Evolutionary conservation across 148 eudicot genomes (phyloP).

Genomic region (Vaccinium corymbosum): DNA sequence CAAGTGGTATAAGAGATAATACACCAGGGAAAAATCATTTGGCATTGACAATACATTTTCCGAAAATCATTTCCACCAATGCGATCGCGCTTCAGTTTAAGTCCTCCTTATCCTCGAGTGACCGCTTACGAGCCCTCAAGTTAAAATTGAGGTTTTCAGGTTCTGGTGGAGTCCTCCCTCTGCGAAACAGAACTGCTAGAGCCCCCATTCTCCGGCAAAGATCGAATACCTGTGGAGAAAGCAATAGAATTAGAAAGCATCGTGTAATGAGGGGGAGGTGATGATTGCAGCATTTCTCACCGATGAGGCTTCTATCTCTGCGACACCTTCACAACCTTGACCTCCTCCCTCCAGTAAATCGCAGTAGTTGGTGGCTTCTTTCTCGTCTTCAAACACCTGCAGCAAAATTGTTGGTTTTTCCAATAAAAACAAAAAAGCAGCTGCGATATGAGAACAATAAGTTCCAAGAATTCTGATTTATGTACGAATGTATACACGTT

Average conservation of each 20-base stretch:
- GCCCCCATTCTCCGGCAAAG: constrained; percentile 75
- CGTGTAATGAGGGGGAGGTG: background rate
- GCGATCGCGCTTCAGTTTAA: background rate
- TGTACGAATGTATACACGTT: background rate
- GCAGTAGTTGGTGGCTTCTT: constrained; percentile 84
- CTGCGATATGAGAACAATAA: background rate
- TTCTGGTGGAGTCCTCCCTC: constrained; percentile 52
- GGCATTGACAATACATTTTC: background rate
- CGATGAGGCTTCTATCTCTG: constrained; percentile 92
- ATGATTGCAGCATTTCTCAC: constrained; percentile 39
- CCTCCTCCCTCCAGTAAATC: constrained; percentile 85
- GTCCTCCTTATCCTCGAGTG: constrained; percentile 80
- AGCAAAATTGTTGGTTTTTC: background rate
- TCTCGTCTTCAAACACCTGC: constrained; percentile 93
- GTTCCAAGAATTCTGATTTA: background rate
- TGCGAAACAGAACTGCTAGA: constrained; percentile 83
- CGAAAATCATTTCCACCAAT: constrained; percentile 6
- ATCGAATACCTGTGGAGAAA: constrained; percentile 71
- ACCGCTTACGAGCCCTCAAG: constrained; percentile 74
- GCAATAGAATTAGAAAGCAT: constrained; percentile 1
- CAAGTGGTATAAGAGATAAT: background rate
- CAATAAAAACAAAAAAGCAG: background rate
- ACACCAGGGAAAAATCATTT: background rate
- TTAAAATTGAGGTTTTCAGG: constrained; percentile 66
- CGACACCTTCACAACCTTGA: constrained; percentile 93